These are phyloP conservation scores for Fraxinus greggii DNA, from an alignment of 305 asterid species.

Conservation along the genomic window DNA sequence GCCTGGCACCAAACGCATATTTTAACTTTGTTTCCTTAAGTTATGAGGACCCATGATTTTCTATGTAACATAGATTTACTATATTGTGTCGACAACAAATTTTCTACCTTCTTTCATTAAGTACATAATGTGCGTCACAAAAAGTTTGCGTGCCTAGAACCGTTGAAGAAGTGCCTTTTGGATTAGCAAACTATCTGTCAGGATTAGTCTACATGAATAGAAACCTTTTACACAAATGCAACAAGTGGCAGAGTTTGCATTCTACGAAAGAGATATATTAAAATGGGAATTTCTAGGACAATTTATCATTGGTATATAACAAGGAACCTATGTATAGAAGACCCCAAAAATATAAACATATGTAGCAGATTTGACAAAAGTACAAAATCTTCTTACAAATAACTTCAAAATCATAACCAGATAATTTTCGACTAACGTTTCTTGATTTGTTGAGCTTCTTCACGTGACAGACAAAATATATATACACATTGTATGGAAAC, in stretches of 20 bases:
- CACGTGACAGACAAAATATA: neutral
- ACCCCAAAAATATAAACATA: neutral
- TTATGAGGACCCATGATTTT: neutral
- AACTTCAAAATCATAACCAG: neutral
- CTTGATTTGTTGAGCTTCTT: neutral
- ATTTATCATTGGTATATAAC: neutral
- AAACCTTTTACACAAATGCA: neutral
- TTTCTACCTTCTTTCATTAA: neutral
- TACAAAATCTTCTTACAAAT: neutral
- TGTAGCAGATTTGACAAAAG: neutral
- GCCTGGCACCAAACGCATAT: neutral
- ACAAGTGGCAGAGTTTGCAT: neutral
- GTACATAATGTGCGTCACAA: neutral
- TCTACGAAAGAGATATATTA: neutral
- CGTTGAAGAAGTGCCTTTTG: neutral
- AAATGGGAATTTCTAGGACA: neutral
- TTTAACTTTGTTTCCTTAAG: neutral
- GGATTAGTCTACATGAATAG: neutral
- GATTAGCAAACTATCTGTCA: neutral
- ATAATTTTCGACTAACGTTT: neutral
- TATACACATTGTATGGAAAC: neutral
- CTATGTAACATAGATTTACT: neutral
- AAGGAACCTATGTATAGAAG: neutral
- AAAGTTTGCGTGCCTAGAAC: neutral
- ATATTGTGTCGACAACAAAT: neutral